Evolutionary conservation across 1,284 basidiomycete species (phyloP).

Genomic region (Serendipita sp.): DNA sequence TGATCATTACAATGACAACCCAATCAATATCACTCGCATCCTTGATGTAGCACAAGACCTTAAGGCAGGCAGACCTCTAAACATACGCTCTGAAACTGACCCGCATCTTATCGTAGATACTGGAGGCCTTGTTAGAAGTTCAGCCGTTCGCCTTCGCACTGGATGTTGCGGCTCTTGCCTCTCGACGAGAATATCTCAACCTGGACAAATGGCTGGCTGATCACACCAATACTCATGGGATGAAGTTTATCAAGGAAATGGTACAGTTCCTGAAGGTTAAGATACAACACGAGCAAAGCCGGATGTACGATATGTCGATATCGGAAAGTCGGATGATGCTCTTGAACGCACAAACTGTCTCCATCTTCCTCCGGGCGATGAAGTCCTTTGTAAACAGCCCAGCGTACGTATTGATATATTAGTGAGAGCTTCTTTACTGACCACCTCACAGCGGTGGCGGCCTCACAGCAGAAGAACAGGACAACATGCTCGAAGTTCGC

Average conservation of each 20-base stretch:
- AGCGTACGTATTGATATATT: neutral
- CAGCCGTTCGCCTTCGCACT: conserved; percentile 78
- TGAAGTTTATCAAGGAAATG: conserved; percentile 76
- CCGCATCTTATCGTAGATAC: conserved; percentile 40
- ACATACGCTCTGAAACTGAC: conserved; percentile 8
- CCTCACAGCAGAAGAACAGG: conserved; percentile 53
- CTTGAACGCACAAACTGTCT: conserved; percentile 73
- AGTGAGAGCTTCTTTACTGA: neutral
- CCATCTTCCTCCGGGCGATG: conserved; percentile 71
- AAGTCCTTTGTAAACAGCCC: neutral
- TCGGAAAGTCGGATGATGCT: conserved; percentile 71
- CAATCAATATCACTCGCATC: conserved; percentile 86
- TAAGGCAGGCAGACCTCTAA: conserved; percentile 40
- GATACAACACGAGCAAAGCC: conserved; percentile 67
- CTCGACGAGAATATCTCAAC: conserved; percentile 85
- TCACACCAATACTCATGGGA: conserved; percentile 65
- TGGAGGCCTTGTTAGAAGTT: conserved; percentile 79
- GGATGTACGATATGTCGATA: conserved; percentile 57
- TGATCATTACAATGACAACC: conserved; percentile 85
- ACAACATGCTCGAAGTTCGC: conserved; percentile 83
- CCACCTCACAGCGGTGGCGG: conserved; percentile 28
- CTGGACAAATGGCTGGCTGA: conserved; percentile 93
- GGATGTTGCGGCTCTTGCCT: conserved; percentile 87
- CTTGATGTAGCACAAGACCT: conserved; percentile 92
- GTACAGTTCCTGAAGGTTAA: conserved; percentile 83